Evolutionary conservation across 495 filamentous ascomycete genomes (phyloP).

Genomic region (Aspergillus olivimuriae): DNA sequence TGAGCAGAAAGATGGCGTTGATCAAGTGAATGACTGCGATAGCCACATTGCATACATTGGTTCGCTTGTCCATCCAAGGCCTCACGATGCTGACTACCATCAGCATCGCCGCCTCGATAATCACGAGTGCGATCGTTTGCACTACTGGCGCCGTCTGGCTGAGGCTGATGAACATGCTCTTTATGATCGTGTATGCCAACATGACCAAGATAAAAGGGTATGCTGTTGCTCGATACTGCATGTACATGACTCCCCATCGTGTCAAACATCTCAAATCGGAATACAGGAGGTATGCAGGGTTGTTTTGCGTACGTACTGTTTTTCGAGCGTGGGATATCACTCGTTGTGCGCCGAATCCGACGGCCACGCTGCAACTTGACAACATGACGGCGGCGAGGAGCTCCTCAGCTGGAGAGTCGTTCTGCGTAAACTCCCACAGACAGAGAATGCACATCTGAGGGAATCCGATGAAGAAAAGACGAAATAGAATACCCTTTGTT

Average conservation of each 20-base stretch:
- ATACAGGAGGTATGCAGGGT: constrained; percentile 93
- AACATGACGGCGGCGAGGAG: constrained; percentile 88
- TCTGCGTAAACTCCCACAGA: constrained; percentile 85
- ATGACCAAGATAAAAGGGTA: constrained; percentile 93
- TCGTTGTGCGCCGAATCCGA: constrained; percentile 82
- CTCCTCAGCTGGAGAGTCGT: constrained; percentile 80
- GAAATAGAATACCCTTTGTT: constrained; percentile 85
- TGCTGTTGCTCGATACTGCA: constrained; percentile 89
- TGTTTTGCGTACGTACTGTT: constrained; percentile 87
- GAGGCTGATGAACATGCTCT: constrained; percentile 84
- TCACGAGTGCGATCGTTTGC: constrained; percentile 76
- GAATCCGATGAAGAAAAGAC: constrained; percentile 82
- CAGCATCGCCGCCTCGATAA: constrained; percentile 78
- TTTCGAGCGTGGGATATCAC: constrained; percentile 80
- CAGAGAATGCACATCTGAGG: constrained; percentile 87
- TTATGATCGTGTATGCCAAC: constrained; percentile 71
- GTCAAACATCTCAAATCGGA: constrained; percentile 84
- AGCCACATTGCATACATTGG: constrained; percentile 91
- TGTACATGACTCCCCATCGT: constrained; percentile 97
- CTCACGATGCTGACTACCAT: constrained; percentile 71
- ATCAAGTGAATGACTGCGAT: constrained; percentile 86
- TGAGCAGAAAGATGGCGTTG: constrained; percentile 75
- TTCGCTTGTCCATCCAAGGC: constrained; percentile 99
- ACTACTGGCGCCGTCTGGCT: constrained; percentile 62
- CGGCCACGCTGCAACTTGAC: constrained; percentile 64